These are phyloP conservation scores for Oryza coarctata DNA, from an alignment of 176 grass and related monocot genomes.

Conservation along the genomic window DNA sequence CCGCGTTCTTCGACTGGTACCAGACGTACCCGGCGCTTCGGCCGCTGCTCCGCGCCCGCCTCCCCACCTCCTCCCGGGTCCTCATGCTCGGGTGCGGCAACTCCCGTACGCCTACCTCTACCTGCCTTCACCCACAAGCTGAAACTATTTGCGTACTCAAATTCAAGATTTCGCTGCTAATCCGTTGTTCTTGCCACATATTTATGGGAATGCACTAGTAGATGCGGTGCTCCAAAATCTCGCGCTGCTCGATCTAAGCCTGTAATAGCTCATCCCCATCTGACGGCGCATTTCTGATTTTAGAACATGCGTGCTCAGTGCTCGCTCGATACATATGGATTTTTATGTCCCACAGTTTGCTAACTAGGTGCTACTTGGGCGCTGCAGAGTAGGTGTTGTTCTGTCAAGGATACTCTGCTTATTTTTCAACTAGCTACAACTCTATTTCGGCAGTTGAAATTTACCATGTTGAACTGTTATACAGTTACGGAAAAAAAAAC, in stretches of 20 bases:
- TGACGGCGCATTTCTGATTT: background rate
- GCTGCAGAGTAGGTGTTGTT: background rate
- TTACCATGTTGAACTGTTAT: background rate
- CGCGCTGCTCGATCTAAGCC: background rate
- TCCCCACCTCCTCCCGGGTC: constrained; percentile 53
- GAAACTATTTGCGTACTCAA: background rate
- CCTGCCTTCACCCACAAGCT: background rate
- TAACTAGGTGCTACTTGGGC: background rate
- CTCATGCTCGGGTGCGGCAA: constrained; percentile 95
- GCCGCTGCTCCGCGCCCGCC: constrained; percentile 60
- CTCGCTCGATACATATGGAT: background rate
- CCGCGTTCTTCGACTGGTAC: constrained; percentile 86
- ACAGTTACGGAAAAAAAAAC: background rate
- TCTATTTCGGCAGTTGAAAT: background rate
- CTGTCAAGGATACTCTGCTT: background rate
- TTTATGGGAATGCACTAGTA: background rate
- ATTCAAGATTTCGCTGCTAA: background rate
- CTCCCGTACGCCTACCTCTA: constrained; percentile 43
- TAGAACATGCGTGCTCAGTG: background rate
- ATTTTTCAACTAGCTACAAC: background rate
- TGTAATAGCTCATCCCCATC: background rate
- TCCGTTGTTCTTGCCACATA: background rate
- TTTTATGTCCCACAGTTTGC: background rate
- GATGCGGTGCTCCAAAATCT: background rate
- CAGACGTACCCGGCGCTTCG: constrained; percentile 74